Evolutionary conservation across 2,329 filamentous ascomycete genomes (phyloP).

Genomic region (Zymoseptoria passerinii): DNA sequence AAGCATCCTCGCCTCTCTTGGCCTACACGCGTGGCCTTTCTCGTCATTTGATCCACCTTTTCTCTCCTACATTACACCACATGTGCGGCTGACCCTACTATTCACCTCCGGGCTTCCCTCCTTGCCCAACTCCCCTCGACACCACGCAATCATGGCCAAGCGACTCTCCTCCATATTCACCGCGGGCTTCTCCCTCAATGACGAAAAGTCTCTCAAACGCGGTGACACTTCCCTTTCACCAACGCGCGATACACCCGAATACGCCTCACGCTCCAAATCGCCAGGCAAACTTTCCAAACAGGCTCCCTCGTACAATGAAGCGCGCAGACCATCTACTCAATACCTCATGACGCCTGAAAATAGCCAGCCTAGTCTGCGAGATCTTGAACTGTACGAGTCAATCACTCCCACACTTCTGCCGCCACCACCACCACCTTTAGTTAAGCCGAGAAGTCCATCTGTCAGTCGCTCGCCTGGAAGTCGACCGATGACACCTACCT

Average conservation of each 20-base stretch:
- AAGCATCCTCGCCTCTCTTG: background rate
- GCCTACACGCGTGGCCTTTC: background rate
- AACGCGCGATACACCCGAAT: conserved; percentile 9
- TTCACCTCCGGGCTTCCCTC: background rate
- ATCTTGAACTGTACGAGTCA: conserved; percentile 13
- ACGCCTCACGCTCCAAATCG: conserved; percentile 12
- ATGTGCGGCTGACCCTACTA: background rate
- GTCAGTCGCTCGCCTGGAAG: conserved; percentile 14
- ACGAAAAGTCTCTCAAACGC: conserved; percentile 10
- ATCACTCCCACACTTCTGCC: conserved; percentile 10
- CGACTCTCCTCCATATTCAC: conserved; percentile 19
- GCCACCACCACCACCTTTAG: conserved; percentile 12
- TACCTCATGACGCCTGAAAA: conserved; percentile 12
- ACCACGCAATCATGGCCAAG: conserved; percentile 10
- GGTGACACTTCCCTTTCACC: conserved; percentile 9
- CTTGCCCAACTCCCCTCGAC: background rate
- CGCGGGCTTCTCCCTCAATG: conserved; percentile 9
- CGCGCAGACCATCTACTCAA: conserved; percentile 11
- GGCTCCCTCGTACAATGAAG: conserved; percentile 10
- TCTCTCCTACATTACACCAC: background rate
- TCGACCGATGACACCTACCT: conserved; percentile 18
- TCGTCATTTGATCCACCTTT: background rate
- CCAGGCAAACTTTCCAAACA: conserved; percentile 18
- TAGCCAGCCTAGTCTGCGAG: conserved; percentile 18
- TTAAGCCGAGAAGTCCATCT: conserved; percentile 16